Conservation (phyloP, 1,139 yeast species). For the Blastobotrys serpentis region DNA sequence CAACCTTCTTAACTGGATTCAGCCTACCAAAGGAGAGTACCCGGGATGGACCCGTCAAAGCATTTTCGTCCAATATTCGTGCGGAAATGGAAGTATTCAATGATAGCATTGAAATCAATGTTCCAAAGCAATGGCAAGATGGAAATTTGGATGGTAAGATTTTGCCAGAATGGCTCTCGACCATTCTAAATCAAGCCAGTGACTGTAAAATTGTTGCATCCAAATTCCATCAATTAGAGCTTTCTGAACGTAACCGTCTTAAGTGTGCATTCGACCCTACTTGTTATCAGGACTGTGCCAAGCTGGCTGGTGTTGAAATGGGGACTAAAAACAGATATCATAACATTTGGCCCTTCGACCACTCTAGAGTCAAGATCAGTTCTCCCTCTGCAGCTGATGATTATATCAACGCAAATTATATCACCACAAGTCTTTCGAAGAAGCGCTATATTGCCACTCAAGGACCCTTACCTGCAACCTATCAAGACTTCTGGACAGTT, state of each 20-base stretch:
- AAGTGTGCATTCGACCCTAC: constrained; percentile 30
- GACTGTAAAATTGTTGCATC: constrained; percentile 39
- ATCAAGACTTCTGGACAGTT: constrained; percentile 81
- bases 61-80: constrained; percentile 30
- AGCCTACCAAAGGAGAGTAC: constrained; percentile 28
- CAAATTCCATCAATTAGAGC: constrained; percentile 40
- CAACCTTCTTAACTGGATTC: constrained; percentile 27
- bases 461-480: constrained; percentile 76
- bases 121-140: too few species aligned
- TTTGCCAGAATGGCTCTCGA: constrained; percentile 41
- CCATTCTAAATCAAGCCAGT: constrained; percentile 28
- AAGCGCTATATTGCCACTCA: constrained; percentile 74
- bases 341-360: constrained; percentile 80
- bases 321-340: constrained; percentile 74
- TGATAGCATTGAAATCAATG: constrained; percentile 23
- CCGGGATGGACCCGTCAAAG: constrained; percentile 30
- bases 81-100: constrained; percentile 24
- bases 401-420: constrained; percentile 64
- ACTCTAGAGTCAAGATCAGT: constrained; percentile 62
- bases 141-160: too few species aligned
- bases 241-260: constrained; percentile 40
- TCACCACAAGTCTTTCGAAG: constrained; percentile 38
- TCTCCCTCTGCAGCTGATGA: constrained; percentile 36
- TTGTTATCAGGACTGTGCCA: background rate
- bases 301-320: constrained; percentile 62